Evolutionary conservation across 2,329 filamentous ascomycete genomes (phyloP), one percentile per base, ranked within the genome.

Genomic region (Claviceps purpurea): DNA sequence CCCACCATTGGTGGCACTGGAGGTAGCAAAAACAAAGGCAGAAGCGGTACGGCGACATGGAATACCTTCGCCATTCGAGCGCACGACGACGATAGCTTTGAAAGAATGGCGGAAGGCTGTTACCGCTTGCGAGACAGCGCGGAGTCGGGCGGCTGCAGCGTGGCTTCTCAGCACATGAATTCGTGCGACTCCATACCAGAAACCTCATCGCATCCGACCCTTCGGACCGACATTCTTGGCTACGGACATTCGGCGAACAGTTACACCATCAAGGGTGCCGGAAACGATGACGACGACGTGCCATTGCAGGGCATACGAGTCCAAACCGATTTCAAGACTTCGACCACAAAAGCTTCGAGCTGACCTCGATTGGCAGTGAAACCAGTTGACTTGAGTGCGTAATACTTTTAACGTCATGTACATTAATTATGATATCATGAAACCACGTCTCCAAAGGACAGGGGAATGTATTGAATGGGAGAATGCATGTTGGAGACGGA

Each of bases 221-320:
- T 70, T 40, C 56, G 68, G 2, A 67, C 66, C 0, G 65, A 70
- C 14, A 58, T 52, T 3, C 60, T 65, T 14, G 64, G 63, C 0
- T 65, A 61, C 41, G 59, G 58, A 10, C 62, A 66, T 30, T 64
- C 60, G 0, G 62, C 66, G 2, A 63, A 61, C 30, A 66, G 61
- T 6, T 65, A 60, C 47, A 61, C 63, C 2, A 59, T 63, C 4
- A 56, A 56, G 4, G 59, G 59, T 1, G 61, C 62, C 26, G 55
- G 8, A n/a, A 45, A 59, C 14, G 62, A 61, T 50, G 65, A 62
- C 1, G 67, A 71, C 24, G 68, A 69, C 20, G 64, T 70, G 26
- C 67, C 68, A 1, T 52, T 71, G 40, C 64, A 69, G 40, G 62
- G 65, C 1, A 72, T 72, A 10, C 55, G 64, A n/a, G 66, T 71